Conservation (phyloP, 2,329 filamentous ascomycete species). For the Ceratocystis alfenasii region DNA sequence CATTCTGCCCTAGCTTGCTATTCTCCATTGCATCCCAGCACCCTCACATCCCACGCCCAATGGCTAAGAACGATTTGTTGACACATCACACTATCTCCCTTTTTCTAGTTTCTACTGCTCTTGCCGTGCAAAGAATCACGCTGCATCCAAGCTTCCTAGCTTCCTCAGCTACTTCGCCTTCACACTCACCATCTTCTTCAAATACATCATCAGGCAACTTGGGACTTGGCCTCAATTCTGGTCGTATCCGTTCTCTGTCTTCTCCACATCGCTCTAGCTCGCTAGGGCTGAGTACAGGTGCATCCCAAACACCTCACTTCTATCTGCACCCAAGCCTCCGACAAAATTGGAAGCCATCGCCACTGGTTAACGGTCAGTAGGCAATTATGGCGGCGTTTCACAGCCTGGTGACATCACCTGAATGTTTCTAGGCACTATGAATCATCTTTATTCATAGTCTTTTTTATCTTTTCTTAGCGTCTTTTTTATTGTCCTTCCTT, state of each 20-base stretch:
- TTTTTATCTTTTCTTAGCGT: background rate
- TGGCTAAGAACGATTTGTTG: background rate
- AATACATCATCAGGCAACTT: background rate
- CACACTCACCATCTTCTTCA: background rate
- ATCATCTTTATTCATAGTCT: background rate
- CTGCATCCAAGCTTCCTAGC: slow-evolving; percentile 5
- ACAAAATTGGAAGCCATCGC: slow-evolving; percentile 7
- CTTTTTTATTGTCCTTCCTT: background rate
- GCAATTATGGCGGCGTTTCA: background rate
- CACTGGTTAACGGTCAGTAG: background rate
- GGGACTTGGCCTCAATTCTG: background rate
- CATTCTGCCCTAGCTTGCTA: background rate
- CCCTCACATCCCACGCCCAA: background rate
- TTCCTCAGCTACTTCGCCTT: background rate
- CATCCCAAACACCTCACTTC: background rate
- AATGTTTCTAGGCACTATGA: background rate
- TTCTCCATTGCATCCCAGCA: background rate
- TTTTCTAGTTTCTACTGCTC: slow-evolving; percentile 8
- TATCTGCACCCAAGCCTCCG: slow-evolving; percentile 14
- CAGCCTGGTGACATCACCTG: background rate
- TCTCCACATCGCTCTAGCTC: slow-evolving; percentile 6
- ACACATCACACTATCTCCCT: background rate
- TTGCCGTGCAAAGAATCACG: slow-evolving; percentile 13
- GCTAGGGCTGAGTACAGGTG: slow-evolving; percentile 3
- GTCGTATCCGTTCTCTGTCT: slow-evolving; percentile 13